Evolutionary conservation across 371 early-diverging fungal species (phyloP).

Genomic region (Mucor saturninus): DNA sequence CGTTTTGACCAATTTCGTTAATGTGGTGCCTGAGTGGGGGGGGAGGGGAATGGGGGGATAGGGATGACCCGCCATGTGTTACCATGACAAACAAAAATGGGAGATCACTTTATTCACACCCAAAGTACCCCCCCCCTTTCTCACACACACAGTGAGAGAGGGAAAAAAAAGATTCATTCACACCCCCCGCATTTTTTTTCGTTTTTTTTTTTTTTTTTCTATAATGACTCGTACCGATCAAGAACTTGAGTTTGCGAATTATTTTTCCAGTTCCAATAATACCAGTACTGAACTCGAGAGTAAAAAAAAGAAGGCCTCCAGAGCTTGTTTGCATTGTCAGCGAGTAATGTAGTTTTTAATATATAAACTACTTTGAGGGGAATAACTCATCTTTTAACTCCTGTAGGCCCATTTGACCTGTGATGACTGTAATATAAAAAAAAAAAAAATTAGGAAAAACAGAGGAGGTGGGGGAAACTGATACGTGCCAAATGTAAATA

Average conservation of each 20-base stretch:
- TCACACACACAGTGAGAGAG: background rate
- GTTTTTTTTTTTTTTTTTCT: slow-evolving; percentile 5
- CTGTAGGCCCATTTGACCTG: slow-evolving; percentile 58
- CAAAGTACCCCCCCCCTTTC: background rate
- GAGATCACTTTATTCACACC: background rate
- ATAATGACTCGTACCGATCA: slow-evolving; percentile 8
- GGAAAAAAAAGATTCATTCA: too few relatives aligned
- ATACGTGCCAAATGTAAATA: background rate
- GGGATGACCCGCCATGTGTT: slow-evolving; percentile 2
- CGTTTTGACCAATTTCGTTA: background rate
- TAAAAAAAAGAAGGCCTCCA: slow-evolving; percentile 28
- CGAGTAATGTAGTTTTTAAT: slow-evolving; percentile 19
- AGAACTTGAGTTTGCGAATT: slow-evolving; percentile 16
- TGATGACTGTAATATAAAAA: slow-evolving; percentile 49
- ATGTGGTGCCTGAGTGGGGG: background rate
- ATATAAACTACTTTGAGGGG: too few relatives aligned
- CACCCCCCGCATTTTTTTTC: background rate
- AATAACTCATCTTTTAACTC: background rate
- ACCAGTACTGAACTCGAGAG: slow-evolving; percentile 4
- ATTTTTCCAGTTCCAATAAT: background rate
- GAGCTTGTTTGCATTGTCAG: slow-evolving; percentile 55
- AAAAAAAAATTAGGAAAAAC: slow-evolving; percentile 3
- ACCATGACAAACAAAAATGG: background rate
- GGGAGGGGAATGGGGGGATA: background rate
- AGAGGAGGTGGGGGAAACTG: background rate